These are phyloP conservation scores for Thymus quinquecostatus DNA, from an alignment of 257 asterid genomes.

Conservation along the genomic window DNA sequence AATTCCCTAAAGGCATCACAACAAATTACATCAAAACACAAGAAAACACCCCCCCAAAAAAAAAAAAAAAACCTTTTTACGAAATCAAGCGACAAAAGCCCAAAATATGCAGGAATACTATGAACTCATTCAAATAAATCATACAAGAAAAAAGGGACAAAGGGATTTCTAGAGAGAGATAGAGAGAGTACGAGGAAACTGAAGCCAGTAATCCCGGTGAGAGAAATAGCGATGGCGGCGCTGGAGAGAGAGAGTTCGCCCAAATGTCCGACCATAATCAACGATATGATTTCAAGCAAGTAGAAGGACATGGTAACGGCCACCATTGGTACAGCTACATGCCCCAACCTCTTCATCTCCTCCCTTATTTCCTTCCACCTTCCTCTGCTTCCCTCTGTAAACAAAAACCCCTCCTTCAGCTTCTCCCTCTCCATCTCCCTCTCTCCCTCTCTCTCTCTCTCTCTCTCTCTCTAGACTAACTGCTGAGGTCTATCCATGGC, in stretches of 20 bases:
- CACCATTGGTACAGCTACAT: slow-evolving; percentile 75
- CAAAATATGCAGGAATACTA: not conserved
- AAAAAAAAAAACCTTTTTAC: not conserved
- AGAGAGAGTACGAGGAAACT: slow-evolving; percentile 55
- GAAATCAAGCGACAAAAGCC: not conserved
- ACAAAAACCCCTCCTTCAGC: slow-evolving; percentile 60
- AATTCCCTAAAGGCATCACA: not conserved
- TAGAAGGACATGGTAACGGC: slow-evolving; percentile 61
- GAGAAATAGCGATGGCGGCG: slow-evolving; percentile 70
- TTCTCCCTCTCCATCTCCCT: not conserved
- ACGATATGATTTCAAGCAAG: slow-evolving; percentile 54
- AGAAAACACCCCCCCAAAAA: not conserved
- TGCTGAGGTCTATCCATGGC: not conserved
- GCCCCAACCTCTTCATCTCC: slow-evolving; percentile 62
- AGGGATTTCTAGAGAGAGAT: not conserved
- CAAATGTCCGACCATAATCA: slow-evolving; percentile 88
- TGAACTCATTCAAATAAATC: not conserved
- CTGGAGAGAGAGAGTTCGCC: slow-evolving; percentile 79
- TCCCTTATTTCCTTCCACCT: slow-evolving; percentile 45
- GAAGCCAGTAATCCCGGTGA: slow-evolving; percentile 73
- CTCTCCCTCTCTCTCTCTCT: not conserved
- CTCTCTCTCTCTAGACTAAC: not conserved
- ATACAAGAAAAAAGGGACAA: not conserved
- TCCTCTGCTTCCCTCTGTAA: slow-evolving; percentile 29
- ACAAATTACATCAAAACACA: not conserved